phyloP scores from a whole-genome alignment of 345 rosid species.

The Citrus mangshanensis region DNA sequence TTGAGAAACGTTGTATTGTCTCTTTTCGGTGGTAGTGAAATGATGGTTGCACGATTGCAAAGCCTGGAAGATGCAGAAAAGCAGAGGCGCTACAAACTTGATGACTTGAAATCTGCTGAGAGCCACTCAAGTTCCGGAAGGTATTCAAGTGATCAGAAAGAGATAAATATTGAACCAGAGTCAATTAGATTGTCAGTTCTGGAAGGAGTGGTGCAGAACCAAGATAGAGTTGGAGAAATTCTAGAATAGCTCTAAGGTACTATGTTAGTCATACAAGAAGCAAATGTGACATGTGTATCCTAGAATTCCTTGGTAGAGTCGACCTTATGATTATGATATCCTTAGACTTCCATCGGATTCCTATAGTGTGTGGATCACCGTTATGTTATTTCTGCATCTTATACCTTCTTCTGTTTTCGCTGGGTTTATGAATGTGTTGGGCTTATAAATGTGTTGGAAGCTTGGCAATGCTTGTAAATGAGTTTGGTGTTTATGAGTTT shows the following conservation, averaged over 20 bases:
- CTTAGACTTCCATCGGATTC: background rate
- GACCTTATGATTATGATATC: background rate
- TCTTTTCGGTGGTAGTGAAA: constrained; percentile 93
- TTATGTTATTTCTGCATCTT: too few species aligned
- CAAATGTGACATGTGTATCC: too few species aligned
- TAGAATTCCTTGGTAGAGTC: too few species aligned
- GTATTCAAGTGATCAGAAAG: constrained; percentile 47
- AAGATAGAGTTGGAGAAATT: background rate
- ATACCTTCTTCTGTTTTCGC: too few species aligned
- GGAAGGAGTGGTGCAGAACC: background rate
- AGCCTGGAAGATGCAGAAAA: constrained; percentile 94
- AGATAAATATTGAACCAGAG: constrained; percentile 47
- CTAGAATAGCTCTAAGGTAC: too few species aligned
- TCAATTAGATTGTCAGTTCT: constrained; percentile 27
- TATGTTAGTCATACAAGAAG: too few species aligned
- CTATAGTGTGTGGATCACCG: too few species aligned
- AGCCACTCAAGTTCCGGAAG: constrained; percentile 50
- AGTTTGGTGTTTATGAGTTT: too few species aligned
- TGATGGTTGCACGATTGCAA: constrained; percentile 88
- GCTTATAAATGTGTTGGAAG: too few species aligned
- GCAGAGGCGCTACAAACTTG: constrained; percentile 74
- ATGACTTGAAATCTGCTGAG: constrained; percentile 58
- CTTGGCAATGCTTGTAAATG: too few species aligned
- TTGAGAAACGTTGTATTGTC: constrained; percentile 92
- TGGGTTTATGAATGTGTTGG: too few species aligned